Evolutionary conservation across 805 yeast species (phyloP), one percentile per base, ranked within the genome.

Genomic region (Hanseniaspora jakobsenii): DNA sequence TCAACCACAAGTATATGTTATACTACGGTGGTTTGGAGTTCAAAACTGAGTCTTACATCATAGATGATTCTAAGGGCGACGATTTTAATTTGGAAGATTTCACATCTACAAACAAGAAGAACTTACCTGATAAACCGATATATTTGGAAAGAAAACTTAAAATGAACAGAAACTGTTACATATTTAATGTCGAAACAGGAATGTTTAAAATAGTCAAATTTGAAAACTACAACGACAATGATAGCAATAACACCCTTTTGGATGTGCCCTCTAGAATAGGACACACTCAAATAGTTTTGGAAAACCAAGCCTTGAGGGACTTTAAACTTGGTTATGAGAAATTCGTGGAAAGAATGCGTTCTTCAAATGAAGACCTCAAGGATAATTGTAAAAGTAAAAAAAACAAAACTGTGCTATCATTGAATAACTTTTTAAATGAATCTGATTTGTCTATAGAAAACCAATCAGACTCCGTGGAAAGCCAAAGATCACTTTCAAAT

Each of bases 21-120:
- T 69, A 71, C 48, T 78, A 73, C 54, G 93, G 89, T n/a, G 93
- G 91, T 0, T 72, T 78, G 55, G 72, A 71, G 53, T 49, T 54
- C 5, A 66, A 67, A 16, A 56, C 59, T 6, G 61, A 63, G 14
- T 56, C 60, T n/a, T n/a, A n/a, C n/a, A n/a, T n/a, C n/a, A n/a
- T n/a, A n/a, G n/a, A n/a, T n/a, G n/a, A n/a, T n/a, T n/a, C n/a
- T n/a, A n/a, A n/a, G n/a, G n/a, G n/a, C n/a, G n/a, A n/a, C n/a
- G n/a, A n/a, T n/a, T n/a, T n/a, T n/a, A n/a, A n/a, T n/a, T n/a
- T n/a, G n/a, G n/a, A n/a, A n/a, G n/a, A n/a, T n/a, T n/a, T n/a
- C n/a, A n/a, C n/a, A n/a, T n/a, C n/a, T n/a, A n/a, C n/a, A n/a
- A n/a, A n/a, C n/a, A n/a, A n/a, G n/a, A n/a, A n/a, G n/a, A n/a